Base-by-base conservation (phyloP, 208 protist species). In the Trichomonas vaginalis region DNA sequence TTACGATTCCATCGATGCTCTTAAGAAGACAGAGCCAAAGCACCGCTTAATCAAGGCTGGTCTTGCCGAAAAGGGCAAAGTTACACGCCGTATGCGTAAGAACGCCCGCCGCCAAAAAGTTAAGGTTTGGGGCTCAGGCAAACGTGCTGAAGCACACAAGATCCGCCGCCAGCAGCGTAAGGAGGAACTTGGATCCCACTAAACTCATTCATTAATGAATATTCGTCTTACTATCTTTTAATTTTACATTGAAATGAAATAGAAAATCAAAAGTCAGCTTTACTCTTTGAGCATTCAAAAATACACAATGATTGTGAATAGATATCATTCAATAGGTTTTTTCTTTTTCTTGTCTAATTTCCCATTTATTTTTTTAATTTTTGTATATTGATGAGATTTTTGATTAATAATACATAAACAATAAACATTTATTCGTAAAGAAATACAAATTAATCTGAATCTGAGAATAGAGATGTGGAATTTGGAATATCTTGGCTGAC, bases 11-110 rank as follows among this genome's bases (percentile, higher is more conserved):
- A 4, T 98, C 14, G 96, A 98, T 21, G 96, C 96, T 15, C 96
- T 98, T 96, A 99, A 99, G 98, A 98, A 98, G 97, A 98, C 98
- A 96, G 99, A 99, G 98, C 98, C 99, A 96, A 99, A 99, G 97
- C 99, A 99, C 98, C 98, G 98, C 96, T 98, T 99, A 96, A 97
- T 98, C 62, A 97, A 96, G 48, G 83, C 27, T 90, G 82, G 82
- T 47, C 40, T 88, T 47, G 82, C 82, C n/a, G 82, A 88, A 23
- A 88, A 88, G 40, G 17, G 40, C 9, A 88, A 88, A 23, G 40
- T 88, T 10, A 88, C 82, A 21, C 82, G 82, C 40, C 82, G 82
- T 88, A 88, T 88, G 82, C 82, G 82, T 88, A 88, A 88, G 82
- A 88, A 88, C 37, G 40, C 82, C 40, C 82, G 82, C 37, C 23